phyloP scores from a whole-genome alignment of 805 yeast genomes.

The Metschnikowia vanudenii region DNA sequence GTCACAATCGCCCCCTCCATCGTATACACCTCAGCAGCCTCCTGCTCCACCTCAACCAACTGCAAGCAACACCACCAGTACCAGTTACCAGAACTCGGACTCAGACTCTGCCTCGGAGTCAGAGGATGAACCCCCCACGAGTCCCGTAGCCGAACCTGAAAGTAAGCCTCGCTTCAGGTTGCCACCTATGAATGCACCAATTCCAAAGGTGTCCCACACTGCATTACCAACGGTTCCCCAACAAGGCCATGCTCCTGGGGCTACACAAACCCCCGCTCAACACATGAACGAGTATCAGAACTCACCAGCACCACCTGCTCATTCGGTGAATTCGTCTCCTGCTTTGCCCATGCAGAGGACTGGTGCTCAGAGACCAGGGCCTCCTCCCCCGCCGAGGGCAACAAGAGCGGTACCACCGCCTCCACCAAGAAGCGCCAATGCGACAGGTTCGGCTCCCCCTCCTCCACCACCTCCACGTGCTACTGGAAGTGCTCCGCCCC shows the following conservation, averaged over 20 bases:
- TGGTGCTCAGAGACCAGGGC: conserved; percentile 14
- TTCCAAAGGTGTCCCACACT: conserved; percentile 9
- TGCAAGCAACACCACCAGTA: conserved; percentile 4
- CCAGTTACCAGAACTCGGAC: too few species aligned
- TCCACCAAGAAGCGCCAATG: conserved; percentile 12
- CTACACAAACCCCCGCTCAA: conserved; percentile 5
- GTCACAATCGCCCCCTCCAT: conserved; percentile 10
- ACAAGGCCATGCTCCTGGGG: neutral
- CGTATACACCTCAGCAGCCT: neutral
- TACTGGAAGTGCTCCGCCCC: conserved; percentile 24
- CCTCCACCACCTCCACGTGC: conserved; percentile 24
- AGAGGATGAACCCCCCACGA: conserved; percentile 2
- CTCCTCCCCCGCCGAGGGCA: conserved; percentile 28
- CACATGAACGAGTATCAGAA: neutral
- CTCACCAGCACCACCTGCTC: neutral
- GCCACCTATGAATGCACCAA: conserved; percentile 13
- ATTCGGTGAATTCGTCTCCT: conserved; percentile 8
- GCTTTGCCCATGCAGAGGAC: conserved; percentile 14
- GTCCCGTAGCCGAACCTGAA: neutral
- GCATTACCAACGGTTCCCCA: neutral
- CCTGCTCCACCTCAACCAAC: conserved; percentile 9
- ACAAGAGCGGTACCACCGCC: conserved; percentile 18
- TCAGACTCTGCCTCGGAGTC: conserved; percentile 1
- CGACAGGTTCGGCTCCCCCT: conserved; percentile 7
- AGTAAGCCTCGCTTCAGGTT: conserved; percentile 10